A percentile compares a stretch with the other conserved stretches of the same genome.
Conservation (phyloP, 2,329 filamentous ascomycete species). For the Ophiostoma perfectum region DNA sequence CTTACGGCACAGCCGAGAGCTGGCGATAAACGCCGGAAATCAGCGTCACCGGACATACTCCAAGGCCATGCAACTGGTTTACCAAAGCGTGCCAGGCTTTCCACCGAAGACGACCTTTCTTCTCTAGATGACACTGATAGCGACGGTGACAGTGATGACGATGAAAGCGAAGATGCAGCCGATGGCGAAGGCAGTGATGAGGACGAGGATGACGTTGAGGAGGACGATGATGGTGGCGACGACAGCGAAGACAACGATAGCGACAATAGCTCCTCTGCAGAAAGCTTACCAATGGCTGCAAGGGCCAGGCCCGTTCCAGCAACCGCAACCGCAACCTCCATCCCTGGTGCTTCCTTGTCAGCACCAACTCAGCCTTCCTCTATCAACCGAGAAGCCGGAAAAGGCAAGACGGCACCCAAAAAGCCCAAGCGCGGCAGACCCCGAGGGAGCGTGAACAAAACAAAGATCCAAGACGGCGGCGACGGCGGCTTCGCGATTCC, state of each 20-base stretch:
- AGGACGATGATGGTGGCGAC: background rate
- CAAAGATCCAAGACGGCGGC: background rate
- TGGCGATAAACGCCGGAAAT: constrained; percentile 1
- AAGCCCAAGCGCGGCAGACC: background rate
- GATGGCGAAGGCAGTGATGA: constrained; percentile 11
- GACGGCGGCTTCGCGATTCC: background rate
- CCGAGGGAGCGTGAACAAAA: background rate
- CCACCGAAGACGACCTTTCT: background rate
- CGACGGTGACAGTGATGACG: background rate
- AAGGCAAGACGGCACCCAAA: background rate
- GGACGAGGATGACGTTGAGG: background rate
- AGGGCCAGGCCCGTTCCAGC: background rate
- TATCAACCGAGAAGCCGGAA: background rate
- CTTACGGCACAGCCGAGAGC: background rate
- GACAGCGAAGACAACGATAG: background rate
- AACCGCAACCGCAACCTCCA: background rate
- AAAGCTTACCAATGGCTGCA: background rate
- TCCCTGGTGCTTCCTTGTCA: background rate
- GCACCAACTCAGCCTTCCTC: background rate
- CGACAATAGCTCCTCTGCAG: background rate
- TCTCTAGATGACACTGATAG: background rate
- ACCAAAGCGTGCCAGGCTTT: constrained; percentile 1
- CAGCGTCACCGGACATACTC: background rate
- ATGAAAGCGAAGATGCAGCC: background rate
- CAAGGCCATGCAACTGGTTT: background rate